Evolutionary conservation across 2,329 filamentous ascomycete genomes (phyloP), one percentile per base, ranked within the genome.

Genomic region (Stagonosporopsis tanaceti): DNA sequence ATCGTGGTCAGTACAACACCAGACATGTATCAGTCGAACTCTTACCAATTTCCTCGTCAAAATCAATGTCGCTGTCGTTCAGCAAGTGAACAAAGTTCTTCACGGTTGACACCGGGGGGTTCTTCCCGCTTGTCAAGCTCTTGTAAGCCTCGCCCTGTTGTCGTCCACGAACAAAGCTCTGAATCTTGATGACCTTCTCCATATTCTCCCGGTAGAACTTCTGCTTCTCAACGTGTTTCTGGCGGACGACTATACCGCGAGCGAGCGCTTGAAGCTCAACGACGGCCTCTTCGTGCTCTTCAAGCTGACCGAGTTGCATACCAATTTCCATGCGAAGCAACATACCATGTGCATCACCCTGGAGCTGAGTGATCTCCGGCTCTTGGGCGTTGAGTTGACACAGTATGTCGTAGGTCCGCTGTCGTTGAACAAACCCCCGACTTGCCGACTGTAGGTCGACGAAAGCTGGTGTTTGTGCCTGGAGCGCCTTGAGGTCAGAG

Each of bases 71-170:
- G 70, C 93, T 98, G 77, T 99, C 95, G 70, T 98, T 99, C 55
- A 99, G 87, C 35, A 99, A 84, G 76, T 99, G 95, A 2, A 99
- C 93, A 74, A 99, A 99, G 74, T 96, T 96, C 81, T 98, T 97
- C 73, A 99, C 92, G 0, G 96, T 97, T 37, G 92, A 92, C 57
- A 99, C 93, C 0, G 95, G 95, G 24, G 95, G 95, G 72, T 98
- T 98, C 79, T 97, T 97, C 59, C 95, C 96, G 30, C 88, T 93
- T 2, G 93, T 98, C 63, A 99, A 83, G 74, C 92, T 97, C 84
- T 97, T 97, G 82, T 99, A 99, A 2, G 95, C 95, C 78, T 99
- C 92, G 48, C 95, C 95, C 76, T 99, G 95, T 47, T 98, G 91
- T 73, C 96, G 95, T 64, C 89, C 95, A 60, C 95, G 88, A 50